Evolutionary conservation across 306 rosid species (phyloP), one percentile per base, ranked within the genome.

Genomic region (Sophora flavescens): DNA sequence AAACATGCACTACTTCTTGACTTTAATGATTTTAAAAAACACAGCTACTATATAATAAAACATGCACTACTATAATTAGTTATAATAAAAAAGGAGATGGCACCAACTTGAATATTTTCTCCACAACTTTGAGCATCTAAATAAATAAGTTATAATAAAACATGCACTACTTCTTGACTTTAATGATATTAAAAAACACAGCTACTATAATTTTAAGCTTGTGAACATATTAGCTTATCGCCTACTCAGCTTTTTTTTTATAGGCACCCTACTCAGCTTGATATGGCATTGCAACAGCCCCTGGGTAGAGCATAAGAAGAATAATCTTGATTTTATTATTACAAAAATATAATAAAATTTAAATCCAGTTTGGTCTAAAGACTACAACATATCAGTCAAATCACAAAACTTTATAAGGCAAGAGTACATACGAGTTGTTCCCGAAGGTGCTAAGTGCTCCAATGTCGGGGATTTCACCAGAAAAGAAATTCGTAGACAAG

Each of bases 381-480:
- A 14, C 2, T 53, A 76, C 47, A 17, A 18, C 3, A 3, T 8
- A 59, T 74, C 48, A 51, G 2, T 14, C 48, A 75, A 52, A 44
- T 59, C 14, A 35, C 35, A 11, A 26, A 53, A 32, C 11, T 38
- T 8, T 44, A 18, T 8, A 1, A 59, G 16, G 50, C 14, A 53
- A 72, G 72, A 67, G 41, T 51, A 83, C 98, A 82, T 79, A 96
- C 99, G 99, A 89, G 70, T 65, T 71, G 48, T 83, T 91, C 41
- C 88, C 88, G 26, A 96, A 96, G 38, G 89, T 93, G 90, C 98
- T 92, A 41, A 96, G 81, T 63, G 90, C 89, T 86, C 99, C 99
- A 70, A 91, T 69, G 53, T 93, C 98, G 1, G 99, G 99, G 63
- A 96, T 91, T 90, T 96, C 98, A 13, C 99, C 99, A 2, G 93